Evolutionary conservation across 1,139 yeast species (phyloP), one percentile per base, ranked within the genome.

Genomic region (Diutina siamensis): DNA sequence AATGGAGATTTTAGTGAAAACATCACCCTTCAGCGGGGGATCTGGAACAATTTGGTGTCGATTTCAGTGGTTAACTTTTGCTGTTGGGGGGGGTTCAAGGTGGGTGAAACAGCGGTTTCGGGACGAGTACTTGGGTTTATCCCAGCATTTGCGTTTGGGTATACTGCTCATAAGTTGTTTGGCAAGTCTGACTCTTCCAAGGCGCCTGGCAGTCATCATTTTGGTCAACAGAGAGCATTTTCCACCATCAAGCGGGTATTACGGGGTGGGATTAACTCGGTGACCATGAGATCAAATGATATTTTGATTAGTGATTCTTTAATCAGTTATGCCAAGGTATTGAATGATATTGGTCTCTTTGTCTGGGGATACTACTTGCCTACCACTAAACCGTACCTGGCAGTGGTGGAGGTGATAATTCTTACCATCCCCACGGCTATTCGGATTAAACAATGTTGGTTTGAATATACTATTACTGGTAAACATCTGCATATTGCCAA

Each of bases 261-360:
- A 20, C 44, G 64, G 44, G 87, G 94, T 4, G 64, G 68, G 10
- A 75, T 83, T 49, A 79, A 82, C 52, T 61, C 69, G 3, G 53
- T 62, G 22, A 68, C 72, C 2, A 65, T 77, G 63, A 68, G 96
- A 55, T 78, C 85, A 27, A 83, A 85, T 48, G 95, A 88, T 57
- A 83, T 87, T 44, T 63, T 89, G 48, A 61, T 87, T 9, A 79
- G 95, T 7, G 97, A 88, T 65, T 78, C 87, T 3, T 64, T 88
- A 46, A 83, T 92, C 1, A 85, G 95, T 0, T 87, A 83, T 57
- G 68, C 84, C 12, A 82, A 80, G 58, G 85, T 87, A 0, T 13
- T 38, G 13, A 38, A 38, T 25, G 97, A 89, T 61, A 64, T 81
- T 22, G 73, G 76, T 12, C 56, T 80, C 59, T 62, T 64, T 64